Evolutionary conservation across 2,329 filamentous ascomycete species (phyloP), one percentile per base, ranked within the genome.

Genomic region (Incumbomyces lentus): DNA sequence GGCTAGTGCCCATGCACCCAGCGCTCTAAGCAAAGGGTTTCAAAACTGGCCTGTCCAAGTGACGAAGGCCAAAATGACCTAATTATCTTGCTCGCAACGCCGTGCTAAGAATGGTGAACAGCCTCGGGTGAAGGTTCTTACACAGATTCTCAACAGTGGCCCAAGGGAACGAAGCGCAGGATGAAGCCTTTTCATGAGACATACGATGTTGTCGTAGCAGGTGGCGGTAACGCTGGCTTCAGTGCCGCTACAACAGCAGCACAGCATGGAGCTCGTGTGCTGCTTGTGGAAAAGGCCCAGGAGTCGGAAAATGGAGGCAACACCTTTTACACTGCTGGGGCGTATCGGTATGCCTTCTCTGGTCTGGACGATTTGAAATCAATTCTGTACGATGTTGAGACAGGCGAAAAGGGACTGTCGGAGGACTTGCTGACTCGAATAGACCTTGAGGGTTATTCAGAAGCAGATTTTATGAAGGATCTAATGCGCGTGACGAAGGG

Each of bases 171-270:
- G 17, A 29, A n/a, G 13, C 13, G 6, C n/a, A 26, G 6, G 6
- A 44, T 44, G 41, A 22, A 26, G 26, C 31, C 41, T 14, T 44
- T 44, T 30, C n/a, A 26, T 18, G 33, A 13, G 7, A 32, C 26
- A 8, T 49, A 50, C 38, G 60, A 64, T 39, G 58, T 62, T 50
- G 57, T 84, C 5, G 70, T 84, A 6, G 65, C 80, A 29, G 80
- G 81, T 16, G 70, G 73, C 43, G 80, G 80, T 43, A 82, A 82
- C 55, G 80, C 81, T 13, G 81, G 79, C 12, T 77, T 82, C 61
- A 71, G 67, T 10, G 72, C 79, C 2, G 79, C 79, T 7, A 66
- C 75, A 6, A 73, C 77, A 1, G 78, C 79, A 2, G 67, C 68
- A 1, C 62, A 79, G 50, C 55, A 64, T 41, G 68, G 71, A 4